phyloP scores from a whole-genome alignment of 768 basidiomycete genomes.

The Auriscalpium vulgare region DNA sequence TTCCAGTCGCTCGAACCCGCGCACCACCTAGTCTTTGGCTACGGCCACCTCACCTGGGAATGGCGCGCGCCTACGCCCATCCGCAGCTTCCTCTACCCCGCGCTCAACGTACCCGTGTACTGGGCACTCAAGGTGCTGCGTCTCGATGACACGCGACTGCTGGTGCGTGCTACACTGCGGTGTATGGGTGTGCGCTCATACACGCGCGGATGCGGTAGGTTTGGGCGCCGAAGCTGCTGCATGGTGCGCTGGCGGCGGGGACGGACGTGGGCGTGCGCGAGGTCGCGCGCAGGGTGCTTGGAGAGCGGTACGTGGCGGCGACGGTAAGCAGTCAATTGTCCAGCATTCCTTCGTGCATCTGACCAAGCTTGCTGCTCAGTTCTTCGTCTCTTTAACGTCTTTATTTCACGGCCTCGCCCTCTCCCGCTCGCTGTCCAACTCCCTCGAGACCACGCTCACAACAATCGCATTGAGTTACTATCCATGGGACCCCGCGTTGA shows the following conservation, averaged over 20 bases:
- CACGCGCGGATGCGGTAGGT: constrained; percentile 38
- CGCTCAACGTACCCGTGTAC: constrained; percentile 73
- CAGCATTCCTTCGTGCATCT: neutral
- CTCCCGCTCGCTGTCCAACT: constrained; percentile 87
- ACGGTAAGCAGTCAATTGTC: constrained; percentile 46
- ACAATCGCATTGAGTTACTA: constrained; percentile 70
- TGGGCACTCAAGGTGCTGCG: constrained; percentile 51
- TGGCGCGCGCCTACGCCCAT: constrained; percentile 70
- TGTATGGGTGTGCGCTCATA: too few species aligned
- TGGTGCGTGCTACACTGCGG: constrained; percentile 44
- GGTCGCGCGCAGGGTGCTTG: constrained; percentile 50
- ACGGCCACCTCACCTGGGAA: constrained; percentile 94
- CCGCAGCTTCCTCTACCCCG: constrained; percentile 76
- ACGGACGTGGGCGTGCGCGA: constrained; percentile 72
- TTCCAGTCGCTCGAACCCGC: constrained; percentile 94
- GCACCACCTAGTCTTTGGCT: constrained; percentile 81
- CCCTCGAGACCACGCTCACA: constrained; percentile 82
- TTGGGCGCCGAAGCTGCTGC: constrained; percentile 63
- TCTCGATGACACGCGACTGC: constrained; percentile 44
- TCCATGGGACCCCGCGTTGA: constrained; percentile 46
- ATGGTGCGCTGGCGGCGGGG: constrained; percentile 67
- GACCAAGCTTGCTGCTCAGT: constrained; percentile 31
- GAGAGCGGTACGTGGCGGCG: constrained; percentile 45
- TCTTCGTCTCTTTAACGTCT: constrained; percentile 74
- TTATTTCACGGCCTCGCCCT: constrained; percentile 82